Conservation (phyloP, 306 rosid species). For the Fragaria nilgerrensis region DNA sequence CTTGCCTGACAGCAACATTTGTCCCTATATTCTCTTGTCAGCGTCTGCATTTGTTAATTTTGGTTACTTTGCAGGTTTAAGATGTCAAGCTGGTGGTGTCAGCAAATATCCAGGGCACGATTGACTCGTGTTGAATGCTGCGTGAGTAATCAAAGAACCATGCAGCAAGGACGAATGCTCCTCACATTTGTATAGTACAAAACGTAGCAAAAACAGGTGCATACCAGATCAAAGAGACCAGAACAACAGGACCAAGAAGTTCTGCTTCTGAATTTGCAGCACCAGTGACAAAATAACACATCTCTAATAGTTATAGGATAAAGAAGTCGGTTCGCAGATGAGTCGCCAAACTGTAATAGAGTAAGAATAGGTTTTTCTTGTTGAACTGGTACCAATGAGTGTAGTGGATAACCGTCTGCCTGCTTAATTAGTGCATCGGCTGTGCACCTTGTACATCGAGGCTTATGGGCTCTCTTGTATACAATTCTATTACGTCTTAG, state of each 20-base stretch:
- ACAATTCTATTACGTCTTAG: background rate
- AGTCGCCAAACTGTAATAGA: background rate
- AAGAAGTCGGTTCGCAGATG: background rate
- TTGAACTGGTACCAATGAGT: background rate
- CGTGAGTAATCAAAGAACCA: background rate
- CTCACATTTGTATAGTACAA: background rate
- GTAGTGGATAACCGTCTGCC: background rate
- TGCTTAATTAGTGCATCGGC: background rate
- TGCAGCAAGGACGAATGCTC: background rate
- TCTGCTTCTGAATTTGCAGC: background rate
- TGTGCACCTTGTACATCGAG: background rate
- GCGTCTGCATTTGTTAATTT: background rate
- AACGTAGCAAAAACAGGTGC: background rate
- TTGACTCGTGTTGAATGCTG: background rate
- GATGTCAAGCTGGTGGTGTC: slow-evolving; percentile 22
- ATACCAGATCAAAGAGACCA: background rate
- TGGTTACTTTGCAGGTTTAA: slow-evolving; percentile 17
- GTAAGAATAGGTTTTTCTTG: background rate
- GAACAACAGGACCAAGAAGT: background rate
- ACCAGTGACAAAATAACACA: background rate
- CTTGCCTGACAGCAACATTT: background rate
- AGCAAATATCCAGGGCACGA: slow-evolving; percentile 1
- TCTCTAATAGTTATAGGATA: background rate
- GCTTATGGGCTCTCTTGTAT: background rate
- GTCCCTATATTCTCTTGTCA: background rate